A percentile compares a stretch with the other conserved stretches of the same genome.
These are phyloP conservation scores for Raffaelea ambrosiae DNA, from an alignment of 2,329 filamentous ascomycete genomes.

Conservation along the genomic window DNA sequence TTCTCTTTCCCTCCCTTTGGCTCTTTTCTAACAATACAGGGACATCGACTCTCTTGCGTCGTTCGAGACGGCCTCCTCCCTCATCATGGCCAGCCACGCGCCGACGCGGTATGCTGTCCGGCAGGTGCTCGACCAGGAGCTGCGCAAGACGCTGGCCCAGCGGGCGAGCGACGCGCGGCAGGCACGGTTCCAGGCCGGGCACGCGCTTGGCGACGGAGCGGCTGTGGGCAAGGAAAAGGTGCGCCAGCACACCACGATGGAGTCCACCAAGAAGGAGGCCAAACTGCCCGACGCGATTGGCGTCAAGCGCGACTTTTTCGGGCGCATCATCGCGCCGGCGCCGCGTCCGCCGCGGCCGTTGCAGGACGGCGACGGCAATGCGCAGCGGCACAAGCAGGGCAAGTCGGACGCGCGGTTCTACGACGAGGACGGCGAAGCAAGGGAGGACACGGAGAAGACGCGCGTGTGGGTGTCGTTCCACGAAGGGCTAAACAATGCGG, in stretches of 20 bases:
- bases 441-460: slow-evolving; percentile 35
- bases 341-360: slow-evolving; percentile 22
- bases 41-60: slow-evolving; percentile 69
- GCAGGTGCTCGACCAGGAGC: slow-evolving; percentile 88
- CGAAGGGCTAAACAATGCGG: slow-evolving; percentile 87
- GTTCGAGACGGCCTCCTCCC: slow-evolving; percentile 59
- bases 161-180: slow-evolving; percentile 60
- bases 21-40: slow-evolving; percentile 22
- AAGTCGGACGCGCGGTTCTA: no score
- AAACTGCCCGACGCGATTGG: slow-evolving; percentile 13
- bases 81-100: slow-evolving; percentile 46
- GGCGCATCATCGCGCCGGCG: slow-evolving; percentile 48
- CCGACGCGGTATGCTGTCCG: slow-evolving; percentile 87
- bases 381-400: slow-evolving; percentile 9
- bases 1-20: not conserved
- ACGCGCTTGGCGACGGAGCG: slow-evolving; percentile 17
- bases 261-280: slow-evolving; percentile 16
- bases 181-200: slow-evolving; percentile 52
- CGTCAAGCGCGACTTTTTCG: slow-evolving; percentile 79
- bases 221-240: not conserved
- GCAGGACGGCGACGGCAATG: slow-evolving; percentile 32
- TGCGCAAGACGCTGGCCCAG: slow-evolving; percentile 60
- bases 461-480: slow-evolving; percentile 83
- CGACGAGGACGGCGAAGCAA: slow-evolving; percentile 3
- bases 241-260: not conserved